Evolutionary conservation across 495 filamentous ascomycete species (phyloP), one percentile per base, ranked within the genome.

Genomic region (Parachaetomium inaequale): DNA sequence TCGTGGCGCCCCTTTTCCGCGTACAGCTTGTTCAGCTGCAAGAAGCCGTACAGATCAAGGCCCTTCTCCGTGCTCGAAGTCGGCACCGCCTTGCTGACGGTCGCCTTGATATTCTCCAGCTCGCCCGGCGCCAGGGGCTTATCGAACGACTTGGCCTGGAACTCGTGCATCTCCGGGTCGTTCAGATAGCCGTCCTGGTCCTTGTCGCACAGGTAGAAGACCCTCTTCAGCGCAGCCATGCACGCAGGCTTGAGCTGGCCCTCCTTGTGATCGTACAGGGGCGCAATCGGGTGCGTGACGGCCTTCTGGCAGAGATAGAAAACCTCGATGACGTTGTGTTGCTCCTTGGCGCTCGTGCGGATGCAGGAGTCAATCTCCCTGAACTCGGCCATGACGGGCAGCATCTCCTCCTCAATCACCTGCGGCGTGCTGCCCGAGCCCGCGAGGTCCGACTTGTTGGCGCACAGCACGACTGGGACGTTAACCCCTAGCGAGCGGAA

Each of bases 341-440:
- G 90, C 70, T 98, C 93, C 64, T 92, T 86, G 25, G 95, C 94
- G 73, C 93, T 98, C 1, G 93, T 91, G 52, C 94, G 85, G 71
- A 98, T 96, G 74, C 94, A 97, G 2, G 92, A 95, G 68, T 98
- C 94, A 51, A 98, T 96, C 75, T 98, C 94, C 72, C 96, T 94
- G 80, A 98, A 98, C 74, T 98, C 94, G 46, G 89, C 85, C 94
- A 98, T 98, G 65, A 98, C 87, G 3, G 94, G 95, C 54, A 98
- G 79, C 95, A 98, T 98, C 78, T 98, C 94, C 70, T 97, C 93
- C 68, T 93, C 89, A 12, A 96, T 82, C 14, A 96, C 88, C 71
- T 95, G 88, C 1, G 88, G 78, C 54, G 89, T 91, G 55, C 78
- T 87, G 25, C 81, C 80, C 26, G 69, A 65, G 19, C 81, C 80